Conservation (phyloP, 2,329 filamentous ascomycete genomes). For the Rhynchosporium agropyri region DNA sequence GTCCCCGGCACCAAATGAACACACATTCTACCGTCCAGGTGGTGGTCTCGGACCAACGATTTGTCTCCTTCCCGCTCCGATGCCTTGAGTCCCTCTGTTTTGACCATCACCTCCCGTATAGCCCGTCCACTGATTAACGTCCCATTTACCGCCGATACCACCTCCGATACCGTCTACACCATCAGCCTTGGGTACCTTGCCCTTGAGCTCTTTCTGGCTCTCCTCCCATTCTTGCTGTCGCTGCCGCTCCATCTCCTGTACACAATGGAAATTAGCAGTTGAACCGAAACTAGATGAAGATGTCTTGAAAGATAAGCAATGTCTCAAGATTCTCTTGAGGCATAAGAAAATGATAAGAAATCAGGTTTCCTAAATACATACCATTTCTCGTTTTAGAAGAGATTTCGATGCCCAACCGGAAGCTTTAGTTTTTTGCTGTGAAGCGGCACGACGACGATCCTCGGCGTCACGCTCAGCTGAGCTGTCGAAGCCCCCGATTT, state of each 20-base stretch:
- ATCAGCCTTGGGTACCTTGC: conserved; percentile 51
- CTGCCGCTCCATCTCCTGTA: conserved; percentile 55
- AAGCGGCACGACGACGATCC: conserved; percentile 50
- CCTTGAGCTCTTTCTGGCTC: conserved; percentile 62
- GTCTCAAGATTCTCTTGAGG: too few species aligned
- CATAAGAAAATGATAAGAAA: too few species aligned
- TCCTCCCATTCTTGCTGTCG: conserved; percentile 71
- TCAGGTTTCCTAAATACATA: too few species aligned
- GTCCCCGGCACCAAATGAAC: not conserved
- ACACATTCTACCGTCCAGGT: conserved; percentile 42
- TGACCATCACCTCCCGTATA: conserved; percentile 76
- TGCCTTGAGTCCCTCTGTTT: conserved; percentile 67
- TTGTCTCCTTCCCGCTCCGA: conserved; percentile 71
- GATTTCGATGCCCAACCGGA: conserved; percentile 57
- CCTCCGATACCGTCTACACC: conserved; percentile 64
- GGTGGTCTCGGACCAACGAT: conserved; percentile 78
- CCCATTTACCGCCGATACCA: conserved; percentile 71
- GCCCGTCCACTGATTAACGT: conserved; percentile 59
- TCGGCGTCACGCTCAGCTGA: conserved; percentile 54
- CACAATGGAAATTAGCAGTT: too few species aligned
- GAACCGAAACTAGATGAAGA: too few species aligned
- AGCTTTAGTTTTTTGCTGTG: conserved; percentile 55
- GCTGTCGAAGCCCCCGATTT: conserved; percentile 45
- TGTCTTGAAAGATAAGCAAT: too few species aligned
- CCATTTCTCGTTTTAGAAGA: conserved; percentile 60